These are phyloP conservation scores for Domatiomyces catenatus DNA, from an alignment of 2,329 filamentous ascomycete species.

Conservation along the genomic window DNA sequence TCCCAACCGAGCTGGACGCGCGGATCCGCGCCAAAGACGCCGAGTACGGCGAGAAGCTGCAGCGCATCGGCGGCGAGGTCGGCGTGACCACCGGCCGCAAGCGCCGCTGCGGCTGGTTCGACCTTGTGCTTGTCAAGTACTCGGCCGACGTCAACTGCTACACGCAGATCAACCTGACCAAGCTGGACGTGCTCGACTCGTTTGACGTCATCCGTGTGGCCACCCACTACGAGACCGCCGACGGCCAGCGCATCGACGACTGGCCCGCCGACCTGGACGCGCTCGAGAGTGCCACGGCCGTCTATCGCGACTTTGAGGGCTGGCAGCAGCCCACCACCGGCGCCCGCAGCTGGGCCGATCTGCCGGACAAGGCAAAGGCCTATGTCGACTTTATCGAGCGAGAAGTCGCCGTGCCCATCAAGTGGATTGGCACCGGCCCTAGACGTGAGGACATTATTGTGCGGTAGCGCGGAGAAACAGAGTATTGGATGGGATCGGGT, in stretches of 20 bases:
- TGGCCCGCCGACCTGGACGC: slow-evolving; percentile 43
- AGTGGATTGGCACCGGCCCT: slow-evolving; percentile 50
- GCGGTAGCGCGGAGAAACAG: slow-evolving; percentile 18
- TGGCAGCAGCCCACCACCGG: slow-evolving; percentile 48
- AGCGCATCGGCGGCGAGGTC: slow-evolving; percentile 36
- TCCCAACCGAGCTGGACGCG: slow-evolving; percentile 38
- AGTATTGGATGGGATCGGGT: neutral
- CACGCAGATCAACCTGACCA: slow-evolving; percentile 45
- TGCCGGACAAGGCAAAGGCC: slow-evolving; percentile 42
- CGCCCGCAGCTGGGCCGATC: slow-evolving; percentile 38
- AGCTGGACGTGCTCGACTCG: slow-evolving; percentile 48
- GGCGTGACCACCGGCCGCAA: slow-evolving; percentile 46
- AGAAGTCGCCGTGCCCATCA: slow-evolving; percentile 41
- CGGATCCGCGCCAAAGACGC: slow-evolving; percentile 12
- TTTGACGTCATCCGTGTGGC: slow-evolving; percentile 49
- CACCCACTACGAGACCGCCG: slow-evolving; percentile 36
- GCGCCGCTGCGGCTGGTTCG: slow-evolving; percentile 50
- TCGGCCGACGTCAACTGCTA: slow-evolving; percentile 41
- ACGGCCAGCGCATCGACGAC: slow-evolving; percentile 36
- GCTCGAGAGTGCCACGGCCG: slow-evolving; percentile 35
- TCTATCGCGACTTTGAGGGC: slow-evolving; percentile 44
- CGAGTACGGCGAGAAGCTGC: slow-evolving; percentile 32
- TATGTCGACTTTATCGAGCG: slow-evolving; percentile 49
- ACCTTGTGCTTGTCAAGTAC: slow-evolving; percentile 49
- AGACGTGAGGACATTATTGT: slow-evolving; percentile 47